phyloP scores from a whole-genome alignment of 345 rosid species.

The Combretum micranthum region DNA sequence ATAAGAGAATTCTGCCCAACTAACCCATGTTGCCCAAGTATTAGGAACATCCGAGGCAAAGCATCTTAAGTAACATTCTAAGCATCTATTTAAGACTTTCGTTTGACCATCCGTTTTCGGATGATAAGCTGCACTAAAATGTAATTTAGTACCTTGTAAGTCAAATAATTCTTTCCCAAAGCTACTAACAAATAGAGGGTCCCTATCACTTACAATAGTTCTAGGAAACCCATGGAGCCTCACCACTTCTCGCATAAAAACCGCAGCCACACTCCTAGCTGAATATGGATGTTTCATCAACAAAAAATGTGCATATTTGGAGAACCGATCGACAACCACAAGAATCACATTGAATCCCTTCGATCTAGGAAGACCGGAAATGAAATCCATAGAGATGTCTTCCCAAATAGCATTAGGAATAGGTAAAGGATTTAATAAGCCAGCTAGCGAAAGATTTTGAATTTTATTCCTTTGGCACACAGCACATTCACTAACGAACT shows the following conservation, averaged over 20 bases:
- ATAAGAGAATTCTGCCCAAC: too few species aligned
- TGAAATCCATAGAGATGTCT: neutral
- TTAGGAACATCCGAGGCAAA: neutral
- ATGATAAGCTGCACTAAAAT: neutral
- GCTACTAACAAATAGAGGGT: neutral
- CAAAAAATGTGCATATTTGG: neutral
- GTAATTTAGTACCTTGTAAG: neutral
- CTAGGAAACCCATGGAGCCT: neutral
- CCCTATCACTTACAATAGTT: slow-evolving; percentile 1
- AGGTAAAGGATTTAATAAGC: neutral
- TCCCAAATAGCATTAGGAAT: neutral
- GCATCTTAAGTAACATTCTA: neutral
- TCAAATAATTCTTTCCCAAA: neutral
- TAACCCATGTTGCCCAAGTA: neutral
- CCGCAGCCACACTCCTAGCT: neutral
- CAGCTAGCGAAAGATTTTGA: neutral
- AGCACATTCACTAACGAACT: neutral
- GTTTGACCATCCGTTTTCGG: slow-evolving; percentile 2
- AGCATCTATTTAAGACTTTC: neutral
- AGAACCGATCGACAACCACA: neutral
- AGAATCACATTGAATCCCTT: neutral
- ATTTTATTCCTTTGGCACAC: neutral
- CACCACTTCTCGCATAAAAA: neutral
- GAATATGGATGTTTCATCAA: neutral
- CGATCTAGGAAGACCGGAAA: neutral